Conservation (phyloP, 441 rosid genomes). For the Erysimum cheiri region DNA sequence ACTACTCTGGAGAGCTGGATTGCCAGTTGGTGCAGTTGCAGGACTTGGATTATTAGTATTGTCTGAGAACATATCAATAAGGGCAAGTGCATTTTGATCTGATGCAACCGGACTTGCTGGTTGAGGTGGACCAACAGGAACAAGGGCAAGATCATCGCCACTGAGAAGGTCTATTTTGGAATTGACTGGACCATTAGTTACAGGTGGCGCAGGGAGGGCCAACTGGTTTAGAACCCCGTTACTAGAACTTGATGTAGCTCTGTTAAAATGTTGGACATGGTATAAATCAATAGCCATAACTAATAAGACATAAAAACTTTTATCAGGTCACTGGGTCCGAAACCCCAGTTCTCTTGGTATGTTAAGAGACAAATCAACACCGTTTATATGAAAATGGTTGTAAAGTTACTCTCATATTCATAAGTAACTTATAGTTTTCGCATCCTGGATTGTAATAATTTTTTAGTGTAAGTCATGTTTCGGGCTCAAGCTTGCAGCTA, state of each 20-base stretch:
- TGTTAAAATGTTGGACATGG: conserved; percentile 47
- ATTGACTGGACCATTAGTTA: conserved; percentile 64
- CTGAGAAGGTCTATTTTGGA: conserved; percentile 91
- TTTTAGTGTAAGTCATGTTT: neutral
- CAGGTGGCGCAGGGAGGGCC: conserved; percentile 81
- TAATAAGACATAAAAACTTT: conserved; percentile 11
- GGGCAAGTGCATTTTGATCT: conserved; percentile 88
- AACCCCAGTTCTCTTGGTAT: conserved; percentile 23
- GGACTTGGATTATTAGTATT: conserved; percentile 53
- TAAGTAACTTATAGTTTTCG: conserved; percentile 2
- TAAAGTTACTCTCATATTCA: conserved; percentile 16
- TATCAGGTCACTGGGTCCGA: conserved; percentile 14
- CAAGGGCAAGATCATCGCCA: conserved; percentile 83
- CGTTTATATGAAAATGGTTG: neutral
- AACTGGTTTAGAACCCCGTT: conserved; percentile 68
- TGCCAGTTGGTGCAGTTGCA: conserved; percentile 56
- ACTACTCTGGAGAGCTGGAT: conserved; percentile 52
- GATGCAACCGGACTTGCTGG: conserved; percentile 57
- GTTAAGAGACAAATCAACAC: conserved; percentile 16
- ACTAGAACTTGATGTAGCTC: conserved; percentile 62
- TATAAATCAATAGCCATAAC: conserved; percentile 28
- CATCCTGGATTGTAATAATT: conserved; percentile 25
- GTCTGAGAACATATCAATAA: conserved; percentile 84
- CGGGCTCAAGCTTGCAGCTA: conserved; percentile 17
- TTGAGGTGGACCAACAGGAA: conserved; percentile 74